These are phyloP conservation scores for Trichoderma afroharzianum DNA, from an alignment of 2,329 filamentous ascomycete species.

Conservation along the genomic window DNA sequence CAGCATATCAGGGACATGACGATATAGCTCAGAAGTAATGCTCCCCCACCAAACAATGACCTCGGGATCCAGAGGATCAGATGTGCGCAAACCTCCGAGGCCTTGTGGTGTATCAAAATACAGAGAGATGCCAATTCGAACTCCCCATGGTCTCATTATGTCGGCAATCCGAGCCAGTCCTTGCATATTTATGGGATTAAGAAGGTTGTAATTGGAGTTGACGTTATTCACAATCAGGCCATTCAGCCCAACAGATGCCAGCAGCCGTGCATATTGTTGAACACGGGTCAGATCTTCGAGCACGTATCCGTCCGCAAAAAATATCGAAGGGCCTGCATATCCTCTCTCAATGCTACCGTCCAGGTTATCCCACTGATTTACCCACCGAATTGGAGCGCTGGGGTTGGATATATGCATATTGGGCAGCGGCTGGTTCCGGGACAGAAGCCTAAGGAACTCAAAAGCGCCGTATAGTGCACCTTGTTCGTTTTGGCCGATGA, in stretches of 20 bases:
- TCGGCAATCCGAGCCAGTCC: neutral
- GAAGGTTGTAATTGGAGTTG: neutral
- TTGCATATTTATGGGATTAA: neutral
- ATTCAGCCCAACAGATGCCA: neutral
- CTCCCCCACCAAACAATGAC: neutral
- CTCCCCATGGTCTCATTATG: neutral
- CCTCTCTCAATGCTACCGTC: neutral
- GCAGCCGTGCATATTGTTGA: neutral
- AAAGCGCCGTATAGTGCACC: constrained; percentile 3
- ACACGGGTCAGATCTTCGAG: neutral
- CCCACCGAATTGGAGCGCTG: neutral
- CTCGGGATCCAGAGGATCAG: neutral
- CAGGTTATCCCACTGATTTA: neutral
- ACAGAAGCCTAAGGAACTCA: neutral
- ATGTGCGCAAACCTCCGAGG: neutral
- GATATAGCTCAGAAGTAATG: neutral
- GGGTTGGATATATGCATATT: neutral
- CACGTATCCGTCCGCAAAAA: neutral
- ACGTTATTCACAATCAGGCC: neutral
- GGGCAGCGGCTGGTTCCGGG: neutral
- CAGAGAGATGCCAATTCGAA: neutral
- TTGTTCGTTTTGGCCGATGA: constrained; percentile 1
- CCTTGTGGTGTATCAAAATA: neutral
- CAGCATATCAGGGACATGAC: neutral
- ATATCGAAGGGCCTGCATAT: neutral